phyloP scores from a whole-genome alignment of 2,329 filamentous ascomycete genomes.

The Lachnum nothofagi region DNA sequence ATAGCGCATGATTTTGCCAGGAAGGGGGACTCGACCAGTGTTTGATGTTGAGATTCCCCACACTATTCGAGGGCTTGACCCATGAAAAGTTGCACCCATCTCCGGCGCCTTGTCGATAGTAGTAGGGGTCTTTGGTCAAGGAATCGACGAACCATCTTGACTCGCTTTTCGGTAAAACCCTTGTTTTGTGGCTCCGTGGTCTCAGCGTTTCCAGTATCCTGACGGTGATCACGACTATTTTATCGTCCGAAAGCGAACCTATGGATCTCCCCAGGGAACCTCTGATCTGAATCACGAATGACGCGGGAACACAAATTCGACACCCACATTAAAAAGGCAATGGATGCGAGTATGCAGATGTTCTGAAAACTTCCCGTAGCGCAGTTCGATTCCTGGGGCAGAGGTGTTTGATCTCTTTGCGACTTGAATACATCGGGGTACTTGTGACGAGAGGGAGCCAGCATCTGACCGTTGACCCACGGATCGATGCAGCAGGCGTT shows the following conservation, averaged over 20 bases:
- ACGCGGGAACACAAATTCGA: slow-evolving; percentile 18
- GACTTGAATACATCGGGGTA: slow-evolving; percentile 17
- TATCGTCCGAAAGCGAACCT: slow-evolving; percentile 28
- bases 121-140: slow-evolving; percentile 23
- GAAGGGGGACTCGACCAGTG: slow-evolving; percentile 29
- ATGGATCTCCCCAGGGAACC: slow-evolving; percentile 27
- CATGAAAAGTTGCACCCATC: slow-evolving; percentile 25
- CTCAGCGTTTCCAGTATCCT: slow-evolving; percentile 27
- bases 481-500: slow-evolving; percentile 28
- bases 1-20: slow-evolving; percentile 32
- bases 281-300: slow-evolving; percentile 29
- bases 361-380: not conserved
- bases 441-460: slow-evolving; percentile 21
- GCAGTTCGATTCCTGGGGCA: slow-evolving; percentile 12
- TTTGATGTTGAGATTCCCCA: slow-evolving; percentile 34
- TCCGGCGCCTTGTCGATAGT: slow-evolving; percentile 32
- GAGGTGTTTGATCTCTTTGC: slow-evolving; percentile 24
- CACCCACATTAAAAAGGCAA: slow-evolving; percentile 1
- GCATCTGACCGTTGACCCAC: slow-evolving; percentile 29
- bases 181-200: slow-evolving; percentile 21
- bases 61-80: slow-evolving; percentile 26
- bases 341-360: not conserved
- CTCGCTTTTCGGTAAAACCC: slow-evolving; percentile 19
- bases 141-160: slow-evolving; percentile 24
- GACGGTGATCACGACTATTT: slow-evolving; percentile 22